These are phyloP conservation scores for Polychaeton citri DNA, from an alignment of 2,329 filamentous ascomycete genomes.

Conservation along the genomic window DNA sequence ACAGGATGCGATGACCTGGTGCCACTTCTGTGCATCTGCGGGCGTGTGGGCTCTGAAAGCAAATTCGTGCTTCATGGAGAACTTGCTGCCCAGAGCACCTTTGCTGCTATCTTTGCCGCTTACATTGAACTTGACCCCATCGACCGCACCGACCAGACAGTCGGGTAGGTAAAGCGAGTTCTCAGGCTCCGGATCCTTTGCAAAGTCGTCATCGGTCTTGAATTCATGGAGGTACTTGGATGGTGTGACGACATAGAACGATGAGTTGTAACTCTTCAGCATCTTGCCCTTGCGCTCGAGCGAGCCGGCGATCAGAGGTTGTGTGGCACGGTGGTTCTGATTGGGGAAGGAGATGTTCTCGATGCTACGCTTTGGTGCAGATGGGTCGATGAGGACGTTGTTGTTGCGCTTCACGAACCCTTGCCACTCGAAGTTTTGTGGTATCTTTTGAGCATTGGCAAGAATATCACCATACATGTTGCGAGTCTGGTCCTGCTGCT, in stretches of 20 bases:
- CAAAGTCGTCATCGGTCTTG: constrained; percentile 72
- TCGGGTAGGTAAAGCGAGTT: constrained; percentile 86
- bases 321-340: constrained; percentile 67
- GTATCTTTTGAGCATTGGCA: constrained; percentile 59
- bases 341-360: constrained; percentile 74
- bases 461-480: constrained; percentile 77
- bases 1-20: constrained; percentile 52
- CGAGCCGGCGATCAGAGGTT: constrained; percentile 72
- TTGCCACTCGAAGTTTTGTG: constrained; percentile 82
- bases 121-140: constrained; percentile 77
- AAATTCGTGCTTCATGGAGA: constrained; percentile 67
- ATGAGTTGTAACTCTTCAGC: constrained; percentile 64
- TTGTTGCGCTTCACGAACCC: constrained; percentile 63
- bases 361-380: constrained; percentile 58
- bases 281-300: constrained; percentile 86
- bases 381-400: constrained; percentile 64
- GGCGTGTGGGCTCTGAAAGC: constrained; percentile 77
- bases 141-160: constrained; percentile 59
- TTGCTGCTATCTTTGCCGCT: constrained; percentile 88
- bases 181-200: constrained; percentile 66
- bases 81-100: constrained; percentile 61
- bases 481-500: constrained; percentile 69
- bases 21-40: constrained; percentile 75
- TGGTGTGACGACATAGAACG: constrained; percentile 83
- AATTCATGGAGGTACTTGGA: constrained; percentile 89